phyloP scores from a whole-genome alignment of 306 rosid species.

The Senna siamea region DNA sequence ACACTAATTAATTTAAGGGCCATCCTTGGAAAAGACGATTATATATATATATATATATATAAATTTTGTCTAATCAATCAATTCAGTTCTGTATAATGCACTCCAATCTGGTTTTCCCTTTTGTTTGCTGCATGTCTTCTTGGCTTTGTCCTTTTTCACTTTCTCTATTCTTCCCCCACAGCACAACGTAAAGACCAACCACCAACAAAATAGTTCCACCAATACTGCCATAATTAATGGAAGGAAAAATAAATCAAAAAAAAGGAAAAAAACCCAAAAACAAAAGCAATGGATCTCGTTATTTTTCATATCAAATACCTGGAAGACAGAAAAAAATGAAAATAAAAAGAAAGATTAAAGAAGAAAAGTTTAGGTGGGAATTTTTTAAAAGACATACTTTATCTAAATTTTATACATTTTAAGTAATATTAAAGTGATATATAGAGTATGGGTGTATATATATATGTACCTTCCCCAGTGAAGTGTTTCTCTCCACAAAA shows the following conservation, averaged over 20 bases:
- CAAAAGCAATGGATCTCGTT: background rate
- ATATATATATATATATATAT: too few relatives aligned
- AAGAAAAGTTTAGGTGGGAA: background rate
- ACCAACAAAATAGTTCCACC: conserved; percentile 83
- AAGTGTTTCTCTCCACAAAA: conserved; percentile 73
- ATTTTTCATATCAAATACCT: background rate
- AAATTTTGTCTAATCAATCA: conserved; percentile 32
- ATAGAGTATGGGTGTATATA: too few relatives aligned
- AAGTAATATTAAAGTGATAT: too few relatives aligned
- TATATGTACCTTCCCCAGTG: conserved; percentile 94
- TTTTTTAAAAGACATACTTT: too few relatives aligned
- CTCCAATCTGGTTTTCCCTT: conserved; percentile 52
- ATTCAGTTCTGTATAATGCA: conserved; percentile 49
- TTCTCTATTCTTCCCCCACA: conserved; percentile 86
- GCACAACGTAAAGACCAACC: conserved; percentile 70
- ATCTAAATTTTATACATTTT: too few relatives aligned
- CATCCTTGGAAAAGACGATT: too few relatives aligned
- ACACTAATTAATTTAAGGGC: too few relatives aligned
- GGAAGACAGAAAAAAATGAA: background rate
- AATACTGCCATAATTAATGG: conserved; percentile 50
- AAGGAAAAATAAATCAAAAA: too few relatives aligned
- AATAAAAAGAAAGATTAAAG: background rate
- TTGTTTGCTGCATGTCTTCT: conserved; percentile 44
- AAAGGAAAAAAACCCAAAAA: background rate
- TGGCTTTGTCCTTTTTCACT: conserved; percentile 23